These are phyloP conservation scores for Neolentinus lepideus DNA, from an alignment of 1,284 basidiomycete genomes.

Conservation along the genomic window DNA sequence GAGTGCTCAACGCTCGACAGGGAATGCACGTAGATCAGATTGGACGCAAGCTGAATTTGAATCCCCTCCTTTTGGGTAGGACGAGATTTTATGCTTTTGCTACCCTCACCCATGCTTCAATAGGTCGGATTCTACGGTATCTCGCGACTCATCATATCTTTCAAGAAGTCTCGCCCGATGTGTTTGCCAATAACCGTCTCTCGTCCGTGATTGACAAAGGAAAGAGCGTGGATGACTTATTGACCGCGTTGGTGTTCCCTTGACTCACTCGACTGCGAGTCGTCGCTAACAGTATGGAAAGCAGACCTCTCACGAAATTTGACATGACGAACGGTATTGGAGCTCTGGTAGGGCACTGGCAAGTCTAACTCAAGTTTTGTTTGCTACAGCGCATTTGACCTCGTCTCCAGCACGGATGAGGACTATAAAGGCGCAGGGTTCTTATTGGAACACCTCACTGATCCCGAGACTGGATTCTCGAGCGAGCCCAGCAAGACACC, in stretches of 20 bases:
- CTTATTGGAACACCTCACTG: slow-evolving; percentile 18
- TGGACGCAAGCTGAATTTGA: too few relatives aligned
- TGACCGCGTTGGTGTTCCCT: neutral
- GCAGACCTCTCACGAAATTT: slow-evolving; percentile 34
- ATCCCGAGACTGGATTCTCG: slow-evolving; percentile 14
- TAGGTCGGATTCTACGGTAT: slow-evolving; percentile 2
- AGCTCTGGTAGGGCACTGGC: slow-evolving; percentile 45
- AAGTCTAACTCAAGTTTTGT: neutral
- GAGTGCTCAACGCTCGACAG: too few relatives aligned
- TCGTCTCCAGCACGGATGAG: slow-evolving; percentile 17
- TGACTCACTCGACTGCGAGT: neutral
- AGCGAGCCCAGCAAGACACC: slow-evolving; percentile 15
- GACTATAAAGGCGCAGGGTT: slow-evolving; percentile 16
- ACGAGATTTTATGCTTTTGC: too few relatives aligned
- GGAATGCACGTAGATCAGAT: too few relatives aligned
- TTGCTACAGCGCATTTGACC: neutral
- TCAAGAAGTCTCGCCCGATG: slow-evolving; percentile 4
- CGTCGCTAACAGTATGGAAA: neutral
- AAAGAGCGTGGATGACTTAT: neutral
- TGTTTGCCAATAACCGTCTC: slow-evolving; percentile 4
- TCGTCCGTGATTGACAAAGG: slow-evolving; percentile 5
- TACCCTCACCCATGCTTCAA: too few relatives aligned
- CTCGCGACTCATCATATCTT: slow-evolving; percentile 3
- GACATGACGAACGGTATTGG: slow-evolving; percentile 52
- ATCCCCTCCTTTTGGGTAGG: too few relatives aligned